Evolutionary conservation across 2,329 filamentous ascomycete genomes (phyloP), one percentile per base, ranked within the genome.

Genomic region (Fusarium lyarnte): DNA sequence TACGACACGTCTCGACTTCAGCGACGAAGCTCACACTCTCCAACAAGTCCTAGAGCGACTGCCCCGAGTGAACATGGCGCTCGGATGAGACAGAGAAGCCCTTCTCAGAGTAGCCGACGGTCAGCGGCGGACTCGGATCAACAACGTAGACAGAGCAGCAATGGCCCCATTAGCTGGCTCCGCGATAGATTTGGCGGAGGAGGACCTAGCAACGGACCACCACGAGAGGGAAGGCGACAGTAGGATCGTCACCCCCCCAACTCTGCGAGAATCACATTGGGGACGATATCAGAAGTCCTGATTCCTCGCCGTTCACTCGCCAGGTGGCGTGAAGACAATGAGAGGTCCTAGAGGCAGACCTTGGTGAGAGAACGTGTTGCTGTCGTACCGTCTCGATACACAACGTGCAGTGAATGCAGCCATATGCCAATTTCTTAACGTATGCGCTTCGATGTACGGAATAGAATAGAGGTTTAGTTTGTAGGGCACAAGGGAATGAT

Each of bases 131-230:
- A 79, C 19, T 79, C 80, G 36, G 78, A 79, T 8, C 76, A 80
- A 23, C 77, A 79, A n/a, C 35, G 43, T 29, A 76, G 78, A 33
- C 72, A 74, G 35, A 78, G 80, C n/a, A 78, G 79, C 7, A 75
- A 78, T 42, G 81, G 83, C 6, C 81, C 84, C 36, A 71, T 86
- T 3, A 78, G 79, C 63, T 87, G 85, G 85, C 73, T 87, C 25
- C 82, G 85, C 51, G 82, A 82, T 46, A 81, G 80, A 42, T 84
- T 86, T 38, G 72, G 79, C 9, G 76, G 78, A 60, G 76, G 78
- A 61, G 76, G 77, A 21, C 75, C 77, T 17, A 69, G 70, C 11
- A 73, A 75, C 41, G 77, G 79, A 31, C 72, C 78, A 19, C 74
- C 76, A 33, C 77, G 80, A 25, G 79, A 80, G 29, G 76, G 75